phyloP scores from a whole-genome alignment of 495 filamentous ascomycete genomes.

The Articulospora tetracladia region DNA sequence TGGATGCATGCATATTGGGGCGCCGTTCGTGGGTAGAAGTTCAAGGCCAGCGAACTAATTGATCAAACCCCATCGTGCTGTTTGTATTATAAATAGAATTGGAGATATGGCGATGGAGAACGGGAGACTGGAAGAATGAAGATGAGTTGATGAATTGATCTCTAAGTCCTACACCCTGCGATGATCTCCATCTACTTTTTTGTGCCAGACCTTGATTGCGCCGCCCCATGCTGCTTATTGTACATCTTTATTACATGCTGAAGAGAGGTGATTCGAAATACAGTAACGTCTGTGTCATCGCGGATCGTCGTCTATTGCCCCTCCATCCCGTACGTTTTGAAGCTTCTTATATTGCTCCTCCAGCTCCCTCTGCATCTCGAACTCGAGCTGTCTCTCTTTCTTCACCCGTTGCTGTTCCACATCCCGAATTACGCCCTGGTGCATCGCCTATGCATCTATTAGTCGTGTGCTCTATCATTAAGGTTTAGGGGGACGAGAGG shows the following conservation, averaged over 20 bases:
- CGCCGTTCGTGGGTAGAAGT: background rate
- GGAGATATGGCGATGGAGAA: background rate
- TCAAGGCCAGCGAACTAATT: background rate
- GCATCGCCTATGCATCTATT: conserved; percentile 71
- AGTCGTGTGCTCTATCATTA: conserved; percentile 3
- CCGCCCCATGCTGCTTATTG: conserved; percentile 13
- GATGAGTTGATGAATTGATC: background rate
- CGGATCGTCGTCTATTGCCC: conserved; percentile 7
- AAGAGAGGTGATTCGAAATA: background rate
- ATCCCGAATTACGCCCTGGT: conserved; percentile 88
- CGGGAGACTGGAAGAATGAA: background rate
- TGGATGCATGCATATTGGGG: conserved; percentile 16
- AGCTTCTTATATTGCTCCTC: conserved; percentile 89
- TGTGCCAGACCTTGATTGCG: background rate
- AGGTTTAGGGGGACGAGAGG: conserved; percentile 17
- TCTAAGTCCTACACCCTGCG: background rate
- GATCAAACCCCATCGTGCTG: background rate
- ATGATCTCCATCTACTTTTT: background rate
- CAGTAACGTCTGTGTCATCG: background rate
- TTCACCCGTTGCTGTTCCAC: conserved; percentile 92
- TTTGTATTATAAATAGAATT: conserved; percentile 18
- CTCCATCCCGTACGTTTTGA: conserved; percentile 51
- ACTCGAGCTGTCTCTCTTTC: conserved; percentile 83
- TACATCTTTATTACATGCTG: conserved; percentile 5
- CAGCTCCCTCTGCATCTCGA: conserved; percentile 81